Percentiles rank a stretch among this genome's conserved stretches.
Conservation (phyloP, 306 rosid species). For the Rosa persica region DNA sequence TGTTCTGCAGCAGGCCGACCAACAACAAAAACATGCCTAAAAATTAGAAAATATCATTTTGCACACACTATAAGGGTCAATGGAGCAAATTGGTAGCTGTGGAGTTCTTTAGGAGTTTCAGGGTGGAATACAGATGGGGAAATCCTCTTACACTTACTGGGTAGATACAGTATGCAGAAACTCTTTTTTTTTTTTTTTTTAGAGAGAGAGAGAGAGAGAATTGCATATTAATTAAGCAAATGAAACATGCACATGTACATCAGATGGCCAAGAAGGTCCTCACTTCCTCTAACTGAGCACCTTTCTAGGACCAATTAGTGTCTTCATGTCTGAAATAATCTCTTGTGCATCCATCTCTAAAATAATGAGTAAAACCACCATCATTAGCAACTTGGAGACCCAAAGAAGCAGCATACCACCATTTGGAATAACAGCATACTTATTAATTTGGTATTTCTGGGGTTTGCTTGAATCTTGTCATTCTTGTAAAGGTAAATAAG, state of each 20-base stretch:
- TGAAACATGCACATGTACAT: neutral
- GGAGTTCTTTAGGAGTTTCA: neutral
- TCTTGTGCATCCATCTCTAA: neutral
- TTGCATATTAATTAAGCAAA: no score
- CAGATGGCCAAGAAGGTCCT: neutral
- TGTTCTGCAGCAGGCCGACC: neutral
- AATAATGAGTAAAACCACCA: neutral
- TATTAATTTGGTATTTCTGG: neutral
- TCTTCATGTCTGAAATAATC: neutral
- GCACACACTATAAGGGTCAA: no score
- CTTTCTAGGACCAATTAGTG: neutral
- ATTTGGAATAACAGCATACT: neutral
- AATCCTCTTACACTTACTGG: neutral
- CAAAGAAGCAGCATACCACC: neutral
- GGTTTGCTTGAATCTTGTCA: neutral
- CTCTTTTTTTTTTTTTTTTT: no score
- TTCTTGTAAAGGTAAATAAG: neutral
- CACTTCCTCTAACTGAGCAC: neutral
- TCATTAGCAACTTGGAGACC: neutral
- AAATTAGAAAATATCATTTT: neutral
- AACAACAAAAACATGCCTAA: neutral
- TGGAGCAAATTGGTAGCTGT: neutral
- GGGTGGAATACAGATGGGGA: neutral
- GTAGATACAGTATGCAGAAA: no score
- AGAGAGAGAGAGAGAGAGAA: no score